These are phyloP conservation scores for Tylopilus felleus DNA, from an alignment of 768 basidiomycete genomes.

Conservation along the genomic window DNA sequence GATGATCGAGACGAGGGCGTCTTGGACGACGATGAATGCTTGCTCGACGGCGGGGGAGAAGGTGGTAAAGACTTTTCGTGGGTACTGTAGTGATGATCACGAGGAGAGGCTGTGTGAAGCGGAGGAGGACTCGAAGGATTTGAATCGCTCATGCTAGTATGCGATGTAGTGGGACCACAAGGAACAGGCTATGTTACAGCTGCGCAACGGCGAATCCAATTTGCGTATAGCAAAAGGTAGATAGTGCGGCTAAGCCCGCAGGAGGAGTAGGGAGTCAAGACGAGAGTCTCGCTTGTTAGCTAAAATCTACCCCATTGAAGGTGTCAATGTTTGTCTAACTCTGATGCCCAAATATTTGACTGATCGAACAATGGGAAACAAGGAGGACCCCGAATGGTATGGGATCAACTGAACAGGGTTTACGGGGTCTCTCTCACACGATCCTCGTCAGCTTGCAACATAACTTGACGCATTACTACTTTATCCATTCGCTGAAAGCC, in stretches of 20 bases:
- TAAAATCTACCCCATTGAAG: constrained; percentile 4
- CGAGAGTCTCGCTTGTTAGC: constrained; percentile 1
- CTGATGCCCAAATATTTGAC: constrained; percentile 15
- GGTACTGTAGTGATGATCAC: not conserved
- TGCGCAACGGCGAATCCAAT: constrained; percentile 13
- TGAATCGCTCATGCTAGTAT: constrained; percentile 14
- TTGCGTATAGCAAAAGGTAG: not conserved
- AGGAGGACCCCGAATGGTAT: constrained; percentile 15
- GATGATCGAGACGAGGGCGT: constrained; percentile 19
- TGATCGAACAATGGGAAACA: constrained; percentile 6
- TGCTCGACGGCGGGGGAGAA: constrained; percentile 17
- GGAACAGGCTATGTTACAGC: not conserved
- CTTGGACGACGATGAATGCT: constrained; percentile 19
- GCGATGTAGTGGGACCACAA: not conserved
- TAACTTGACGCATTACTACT: too few species aligned
- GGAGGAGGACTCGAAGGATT: constrained; percentile 7
- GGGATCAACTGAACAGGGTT: constrained; percentile 16
- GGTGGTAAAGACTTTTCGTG: constrained; percentile 20
- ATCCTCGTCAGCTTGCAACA: too few species aligned
- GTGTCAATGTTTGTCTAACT: constrained; percentile 15
- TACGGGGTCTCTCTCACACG: constrained; percentile 1
- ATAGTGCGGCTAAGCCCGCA: not conserved
- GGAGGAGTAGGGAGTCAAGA: not conserved
- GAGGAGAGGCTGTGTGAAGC: constrained; percentile 9
- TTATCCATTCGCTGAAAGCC: too few species aligned